Evolutionary conservation across 2,329 filamentous ascomycete species (phyloP).

Genomic region (Rhinocladiella similis): DNA sequence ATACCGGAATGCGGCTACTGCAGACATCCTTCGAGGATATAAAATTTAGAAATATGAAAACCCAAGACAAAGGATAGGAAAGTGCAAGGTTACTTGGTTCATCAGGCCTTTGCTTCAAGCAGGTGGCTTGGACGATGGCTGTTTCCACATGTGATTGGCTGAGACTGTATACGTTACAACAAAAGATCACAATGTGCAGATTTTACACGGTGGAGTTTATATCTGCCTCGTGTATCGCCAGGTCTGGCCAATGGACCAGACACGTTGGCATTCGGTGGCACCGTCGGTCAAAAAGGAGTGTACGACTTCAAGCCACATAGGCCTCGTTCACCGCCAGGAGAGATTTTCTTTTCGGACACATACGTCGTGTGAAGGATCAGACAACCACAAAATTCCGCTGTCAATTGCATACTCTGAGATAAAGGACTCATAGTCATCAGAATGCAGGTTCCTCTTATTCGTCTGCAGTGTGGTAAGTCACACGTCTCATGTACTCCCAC

Average conservation of each 20-base stretch:
- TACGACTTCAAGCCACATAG: slow-evolving; percentile 8
- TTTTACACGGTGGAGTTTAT: background rate
- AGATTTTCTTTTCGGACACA: slow-evolving; percentile 1
- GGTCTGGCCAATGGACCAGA: slow-evolving; percentile 14
- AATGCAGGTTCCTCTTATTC: slow-evolving; percentile 79
- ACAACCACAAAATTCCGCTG: too few relatives aligned
- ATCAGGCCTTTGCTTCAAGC: too few relatives aligned
- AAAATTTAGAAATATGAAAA: too few relatives aligned
- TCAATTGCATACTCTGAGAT: too few relatives aligned
- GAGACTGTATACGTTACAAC: background rate
- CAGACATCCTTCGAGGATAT: too few relatives aligned
- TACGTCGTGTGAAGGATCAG: background rate
- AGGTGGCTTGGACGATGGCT: background rate
- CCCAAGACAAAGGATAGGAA: too few relatives aligned
- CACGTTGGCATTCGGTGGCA: slow-evolving; percentile 10
- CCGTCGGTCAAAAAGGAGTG: slow-evolving; percentile 6
- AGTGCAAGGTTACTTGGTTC: too few relatives aligned
- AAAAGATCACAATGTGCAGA: background rate
- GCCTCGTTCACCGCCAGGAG: slow-evolving; percentile 18
- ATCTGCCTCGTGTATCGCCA: background rate
- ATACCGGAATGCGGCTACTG: too few relatives aligned
- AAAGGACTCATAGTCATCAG: background rate
- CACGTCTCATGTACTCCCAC: background rate
- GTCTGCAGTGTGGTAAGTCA: slow-evolving; percentile 63
- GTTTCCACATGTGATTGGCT: background rate